phyloP scores from a whole-genome alignment of 148 eudicot species.

The Silene latifolia region DNA sequence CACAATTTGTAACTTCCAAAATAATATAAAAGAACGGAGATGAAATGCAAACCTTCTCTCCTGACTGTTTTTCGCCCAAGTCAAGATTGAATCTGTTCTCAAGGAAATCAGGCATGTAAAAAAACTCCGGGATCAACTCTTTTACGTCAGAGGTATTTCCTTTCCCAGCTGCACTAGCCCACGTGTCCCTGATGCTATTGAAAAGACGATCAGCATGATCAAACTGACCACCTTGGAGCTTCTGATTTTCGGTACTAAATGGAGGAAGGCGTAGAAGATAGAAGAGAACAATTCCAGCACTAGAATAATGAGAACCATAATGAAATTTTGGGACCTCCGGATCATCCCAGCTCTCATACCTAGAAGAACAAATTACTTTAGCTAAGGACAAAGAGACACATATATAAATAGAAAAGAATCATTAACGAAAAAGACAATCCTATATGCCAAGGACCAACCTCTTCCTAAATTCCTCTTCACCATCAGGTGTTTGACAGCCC shows the following conservation, averaged over 20 bases:
- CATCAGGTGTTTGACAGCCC: conserved; percentile 95
- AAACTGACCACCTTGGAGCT: conserved; percentile 99
- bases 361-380: conserved; percentile 18
- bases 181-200: conserved; percentile 84
- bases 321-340: conserved; percentile 98
- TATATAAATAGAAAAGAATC: not conserved
- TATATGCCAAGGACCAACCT: conserved; percentile 48
- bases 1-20: not conserved
- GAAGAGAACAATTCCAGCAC: conserved; percentile 99
- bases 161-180: conserved; percentile 97
- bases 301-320: conserved; percentile 98
- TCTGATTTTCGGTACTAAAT: conserved; percentile 88
- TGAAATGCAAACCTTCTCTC: conserved; percentile 75
- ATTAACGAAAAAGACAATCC: not conserved
- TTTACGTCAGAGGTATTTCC: conserved; percentile 99
- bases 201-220: conserved; percentile 99
- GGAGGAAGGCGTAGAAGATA: conserved; percentile 95
- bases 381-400: not conserved
- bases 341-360: conserved; percentile 99
- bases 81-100: conserved; percentile 89
- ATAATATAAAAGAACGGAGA: not conserved
- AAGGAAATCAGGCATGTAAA: conserved; percentile 94
- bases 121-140: conserved; percentile 96
- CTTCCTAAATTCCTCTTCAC: conserved; percentile 92
- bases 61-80: conserved; percentile 97